phyloP scores from a whole-genome alignment of 176 grass and related monocot genomes.

The Cocos nucifera region DNA sequence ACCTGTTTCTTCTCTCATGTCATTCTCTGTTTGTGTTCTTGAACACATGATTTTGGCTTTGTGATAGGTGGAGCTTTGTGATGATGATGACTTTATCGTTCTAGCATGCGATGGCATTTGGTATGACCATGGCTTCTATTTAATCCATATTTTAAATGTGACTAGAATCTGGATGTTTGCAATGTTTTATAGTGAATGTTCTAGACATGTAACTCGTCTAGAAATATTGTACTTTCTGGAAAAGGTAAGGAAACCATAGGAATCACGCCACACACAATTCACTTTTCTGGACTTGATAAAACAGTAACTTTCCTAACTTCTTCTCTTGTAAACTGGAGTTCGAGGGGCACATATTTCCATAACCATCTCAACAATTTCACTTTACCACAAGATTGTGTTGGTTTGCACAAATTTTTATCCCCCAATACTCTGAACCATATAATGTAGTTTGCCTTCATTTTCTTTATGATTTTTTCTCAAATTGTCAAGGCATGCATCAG shows the following conservation, averaged over 20 bases:
- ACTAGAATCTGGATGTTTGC: no score
- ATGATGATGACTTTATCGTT: constrained; percentile 76
- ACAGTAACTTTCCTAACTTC: no score
- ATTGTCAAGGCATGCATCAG: no score
- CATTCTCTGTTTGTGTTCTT: constrained; percentile 1
- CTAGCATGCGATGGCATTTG: constrained; percentile 90
- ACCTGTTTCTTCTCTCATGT: background rate
- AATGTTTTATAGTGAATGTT: background rate
- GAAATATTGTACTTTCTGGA: no score
- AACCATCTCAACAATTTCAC: background rate
- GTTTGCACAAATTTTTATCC: background rate
- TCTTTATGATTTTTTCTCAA: no score
- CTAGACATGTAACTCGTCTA: background rate
- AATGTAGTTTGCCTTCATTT: background rate
- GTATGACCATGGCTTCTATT: constrained; percentile 24
- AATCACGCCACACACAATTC: no score
- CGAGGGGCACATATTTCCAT: background rate
- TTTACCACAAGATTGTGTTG: background rate
- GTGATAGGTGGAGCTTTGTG: constrained; percentile 64
- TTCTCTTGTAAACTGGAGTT: no score
- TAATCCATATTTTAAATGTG: background rate
- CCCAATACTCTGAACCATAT: background rate
- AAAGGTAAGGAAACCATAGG: no score
- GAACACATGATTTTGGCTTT: background rate
- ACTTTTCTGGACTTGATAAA: no score